Evolutionary conservation across 2,329 filamentous ascomycete species (phyloP), one percentile per base, ranked within the genome.

Genomic region (Aureobasidium sp.): DNA sequence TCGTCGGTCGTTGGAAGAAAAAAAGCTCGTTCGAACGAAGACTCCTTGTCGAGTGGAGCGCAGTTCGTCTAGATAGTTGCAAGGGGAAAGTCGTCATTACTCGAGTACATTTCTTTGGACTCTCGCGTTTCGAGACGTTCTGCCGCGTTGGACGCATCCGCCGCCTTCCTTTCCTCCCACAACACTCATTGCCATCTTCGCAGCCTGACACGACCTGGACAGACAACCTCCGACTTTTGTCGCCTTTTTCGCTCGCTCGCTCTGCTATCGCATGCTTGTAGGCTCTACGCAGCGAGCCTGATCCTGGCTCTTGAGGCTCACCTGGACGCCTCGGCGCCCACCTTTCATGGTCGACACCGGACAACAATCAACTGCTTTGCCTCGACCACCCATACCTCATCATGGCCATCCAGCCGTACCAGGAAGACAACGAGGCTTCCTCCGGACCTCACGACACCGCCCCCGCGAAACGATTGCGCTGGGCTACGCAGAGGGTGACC

Each of bases 401-500:
- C 42, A 63, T 63, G 61, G 59, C 58, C 25, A 50, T 61, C 35
- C 60, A 62, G 62, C 67, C 64, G 38, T 61, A 66, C 53, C 65
- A 66, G 54, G 74, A 75, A 61, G 72, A 75, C 65, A 80, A 75
- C 66, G 78, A 83, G 67, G 75, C 81, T 62, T 61, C 60, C 13
- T 81, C 82, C 45, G 82, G 81, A 64, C 80, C 83, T 9, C 87
- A 86, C 23, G 60, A 61, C 40, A 61, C 61, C 13, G 57, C 54
- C 25, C 71, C 71, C 13, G 66, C 68, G 27, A 90, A 93, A 71
- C 83, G 92, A 70, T 86, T 94, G 74, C 83, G 94, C 84, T 97
- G 94, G 94, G 93, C 94, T 19, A 97, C 94, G n/a, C 89, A 92
- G 69, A 89, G 90, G 72, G 84, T 89, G 73, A 85, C 86, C 15